A percentile compares a stretch with the other conserved stretches of the same genome.
These are phyloP conservation scores for Ceratocystis ficicola DNA, from an alignment of 2,329 filamentous ascomycete genomes.

Conservation along the genomic window DNA sequence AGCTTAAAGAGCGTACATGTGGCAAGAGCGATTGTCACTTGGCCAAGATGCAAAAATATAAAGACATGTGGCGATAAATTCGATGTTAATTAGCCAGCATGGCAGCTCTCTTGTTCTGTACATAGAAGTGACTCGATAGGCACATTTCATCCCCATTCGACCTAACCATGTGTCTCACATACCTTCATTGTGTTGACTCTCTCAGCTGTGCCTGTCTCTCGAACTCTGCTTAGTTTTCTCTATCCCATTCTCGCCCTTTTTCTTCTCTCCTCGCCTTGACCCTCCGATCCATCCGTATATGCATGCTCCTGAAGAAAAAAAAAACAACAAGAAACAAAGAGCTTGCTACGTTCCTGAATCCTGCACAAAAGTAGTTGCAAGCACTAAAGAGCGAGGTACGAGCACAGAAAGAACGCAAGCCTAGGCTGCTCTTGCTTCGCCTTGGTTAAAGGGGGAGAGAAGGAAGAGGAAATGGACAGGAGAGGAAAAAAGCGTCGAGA, in stretches of 20 bases:
- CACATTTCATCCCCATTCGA: too few species aligned
- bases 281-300: constrained; percentile 4
- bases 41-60: neutral
- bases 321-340: neutral
- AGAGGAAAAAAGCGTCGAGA: too few species aligned
- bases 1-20: constrained; percentile 8
- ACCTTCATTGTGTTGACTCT: too few species aligned
- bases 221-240: neutral
- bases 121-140: too few species aligned
- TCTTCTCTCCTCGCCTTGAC: constrained; percentile 1
- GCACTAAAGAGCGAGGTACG: neutral
- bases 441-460: neutral
- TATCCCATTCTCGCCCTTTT: neutral
- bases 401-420: neutral
- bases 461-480: neutral
- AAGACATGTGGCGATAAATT: neutral
- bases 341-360: constrained; percentile 5
- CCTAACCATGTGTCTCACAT: too few species aligned
- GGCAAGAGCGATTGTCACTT: neutral
- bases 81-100: neutral
- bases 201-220: neutral
- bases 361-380: neutral
- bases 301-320: constrained; percentile 8
- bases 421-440: neutral
- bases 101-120: too few species aligned